A percentile compares a stretch with the other conserved stretches of the same genome.
These are phyloP conservation scores for Letharia lupina DNA, from an alignment of 495 filamentous ascomycete genomes.

Conservation along the genomic window DNA sequence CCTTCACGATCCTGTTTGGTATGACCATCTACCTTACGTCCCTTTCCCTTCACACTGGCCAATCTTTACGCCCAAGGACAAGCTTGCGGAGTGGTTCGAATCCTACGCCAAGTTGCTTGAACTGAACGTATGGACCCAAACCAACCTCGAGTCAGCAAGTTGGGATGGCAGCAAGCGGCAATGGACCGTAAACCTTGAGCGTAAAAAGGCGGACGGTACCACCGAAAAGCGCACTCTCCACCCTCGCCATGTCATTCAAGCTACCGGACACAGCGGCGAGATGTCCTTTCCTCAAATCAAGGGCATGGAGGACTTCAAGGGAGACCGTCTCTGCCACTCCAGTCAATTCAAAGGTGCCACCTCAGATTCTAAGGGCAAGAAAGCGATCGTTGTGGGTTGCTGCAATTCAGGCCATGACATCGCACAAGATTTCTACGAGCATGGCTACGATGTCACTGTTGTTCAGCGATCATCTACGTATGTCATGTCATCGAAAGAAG, in stretches of 20 bases:
- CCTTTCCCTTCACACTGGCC: conserved; percentile 55
- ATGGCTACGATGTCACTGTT: conserved; percentile 77
- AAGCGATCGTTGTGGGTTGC: conserved; percentile 66
- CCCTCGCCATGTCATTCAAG: conserved; percentile 60
- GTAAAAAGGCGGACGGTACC: conserved; percentile 41
- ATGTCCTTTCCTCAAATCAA: conserved; percentile 55
- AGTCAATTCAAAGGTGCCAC: conserved; percentile 57
- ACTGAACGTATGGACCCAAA: conserved; percentile 64
- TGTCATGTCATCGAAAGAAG: conserved; percentile 52
- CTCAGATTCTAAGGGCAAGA: conserved; percentile 44
- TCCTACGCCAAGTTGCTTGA: conserved; percentile 65
- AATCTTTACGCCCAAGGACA: conserved; percentile 71
- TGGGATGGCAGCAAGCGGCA: conserved; percentile 47
- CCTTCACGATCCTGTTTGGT: conserved; percentile 70
- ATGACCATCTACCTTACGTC: conserved; percentile 67
- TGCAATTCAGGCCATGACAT: conserved; percentile 79
- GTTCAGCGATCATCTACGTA: conserved; percentile 70
- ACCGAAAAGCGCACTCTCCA: conserved; percentile 48
- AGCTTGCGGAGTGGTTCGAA: conserved; percentile 71
- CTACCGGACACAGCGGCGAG: conserved; percentile 67
- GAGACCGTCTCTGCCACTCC: conserved; percentile 57
- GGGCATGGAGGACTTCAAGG: conserved; percentile 54
- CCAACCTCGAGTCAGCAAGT: conserved; percentile 40
- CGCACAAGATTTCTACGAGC: conserved; percentile 71
- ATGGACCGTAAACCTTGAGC: conserved; percentile 55